Evolutionary conservation across 805 yeast genomes (phyloP).

Genomic region (Wickerhamiella occidentalis): DNA sequence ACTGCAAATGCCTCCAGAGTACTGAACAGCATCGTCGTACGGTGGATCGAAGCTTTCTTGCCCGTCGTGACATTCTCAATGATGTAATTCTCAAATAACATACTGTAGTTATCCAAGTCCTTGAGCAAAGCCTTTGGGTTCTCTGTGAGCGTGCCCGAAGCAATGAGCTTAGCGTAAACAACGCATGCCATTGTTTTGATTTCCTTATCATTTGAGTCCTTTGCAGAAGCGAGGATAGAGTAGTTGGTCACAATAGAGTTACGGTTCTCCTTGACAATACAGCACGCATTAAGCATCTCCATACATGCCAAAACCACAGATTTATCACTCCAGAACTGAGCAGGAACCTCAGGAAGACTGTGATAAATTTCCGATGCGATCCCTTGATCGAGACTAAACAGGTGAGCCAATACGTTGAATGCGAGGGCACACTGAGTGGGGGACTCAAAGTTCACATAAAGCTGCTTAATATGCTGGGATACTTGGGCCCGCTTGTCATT

Average conservation of each 20-base stretch:
- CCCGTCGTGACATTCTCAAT: constrained; percentile 3
- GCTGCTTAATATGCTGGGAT: constrained; percentile 5
- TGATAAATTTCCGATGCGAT: constrained; percentile 23
- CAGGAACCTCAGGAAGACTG: constrained; percentile 13
- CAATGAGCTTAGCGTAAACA: constrained; percentile 26
- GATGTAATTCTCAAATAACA: constrained; percentile 22
- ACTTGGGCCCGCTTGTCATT: neutral
- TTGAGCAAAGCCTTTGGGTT: constrained; percentile 16
- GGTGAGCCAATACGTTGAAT: constrained; percentile 22
- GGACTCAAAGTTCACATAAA: constrained; percentile 1
- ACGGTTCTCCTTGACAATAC: constrained; percentile 26
- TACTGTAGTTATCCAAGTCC: constrained; percentile 24
- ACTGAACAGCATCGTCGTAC: constrained; percentile 11
- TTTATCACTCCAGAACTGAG: constrained; percentile 17
- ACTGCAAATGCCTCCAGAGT: constrained; percentile 31
- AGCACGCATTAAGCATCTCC: constrained; percentile 28
- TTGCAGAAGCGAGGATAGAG: constrained; percentile 19
- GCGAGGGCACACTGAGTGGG: neutral
- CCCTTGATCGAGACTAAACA: constrained; percentile 23
- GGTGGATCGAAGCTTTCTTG: neutral
- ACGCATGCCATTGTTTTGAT: constrained; percentile 26
- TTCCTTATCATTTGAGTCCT: constrained; percentile 17
- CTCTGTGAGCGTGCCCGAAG: constrained; percentile 21
- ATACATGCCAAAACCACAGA: constrained; percentile 22
- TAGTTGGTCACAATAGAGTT: constrained; percentile 21